Evolutionary conservation across 371 early-diverging fungal species (phyloP).

Genomic region (Saksenaea vasiformis): DNA sequence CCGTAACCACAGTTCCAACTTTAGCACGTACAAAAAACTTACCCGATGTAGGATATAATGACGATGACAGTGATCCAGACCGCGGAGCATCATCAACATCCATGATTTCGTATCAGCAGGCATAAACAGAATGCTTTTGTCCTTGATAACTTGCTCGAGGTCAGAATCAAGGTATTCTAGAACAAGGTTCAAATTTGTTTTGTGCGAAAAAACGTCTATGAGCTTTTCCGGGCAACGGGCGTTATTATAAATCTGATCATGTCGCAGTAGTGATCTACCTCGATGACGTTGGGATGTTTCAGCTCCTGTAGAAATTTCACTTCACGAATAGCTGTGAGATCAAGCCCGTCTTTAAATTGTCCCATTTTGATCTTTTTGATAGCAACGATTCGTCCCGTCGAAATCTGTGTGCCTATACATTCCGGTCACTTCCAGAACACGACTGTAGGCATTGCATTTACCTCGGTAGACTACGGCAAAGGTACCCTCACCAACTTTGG

Average conservation of each 20-base stretch:
- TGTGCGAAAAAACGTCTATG: conserved; percentile 94
- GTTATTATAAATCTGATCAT: neutral
- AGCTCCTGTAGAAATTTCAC: conserved; percentile 95
- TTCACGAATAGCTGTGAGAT: conserved; percentile 97
- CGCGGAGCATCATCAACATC: conserved; percentile 97
- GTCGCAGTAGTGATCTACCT: conserved; percentile 44
- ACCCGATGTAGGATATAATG: conserved; percentile 95
- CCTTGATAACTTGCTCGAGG: conserved; percentile 97
- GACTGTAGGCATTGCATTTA: conserved; percentile 15
- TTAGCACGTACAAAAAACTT: conserved; percentile 13
- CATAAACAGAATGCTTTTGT: conserved; percentile 90
- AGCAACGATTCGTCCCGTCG: conserved; percentile 77
- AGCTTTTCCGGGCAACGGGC: conserved; percentile 54
- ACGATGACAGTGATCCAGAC: conserved; percentile 92
- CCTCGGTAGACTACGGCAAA: conserved; percentile 94
- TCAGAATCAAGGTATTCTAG: conserved; percentile 96
- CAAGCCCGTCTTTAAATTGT: conserved; percentile 86
- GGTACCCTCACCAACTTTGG: conserved; percentile 95
- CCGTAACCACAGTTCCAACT: neutral
- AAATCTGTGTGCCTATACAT: conserved; percentile 42
- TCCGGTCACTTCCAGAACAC: neutral
- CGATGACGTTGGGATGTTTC: conserved; percentile 89
- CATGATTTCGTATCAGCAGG: conserved; percentile 98
- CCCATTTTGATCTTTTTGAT: conserved; percentile 96
- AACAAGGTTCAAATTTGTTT: conserved; percentile 92